Evolutionary conservation across 75 land plant genomes (phyloP), one percentile per base, ranked within the genome.

Genomic region (Selaginella moellendorffii): DNA sequence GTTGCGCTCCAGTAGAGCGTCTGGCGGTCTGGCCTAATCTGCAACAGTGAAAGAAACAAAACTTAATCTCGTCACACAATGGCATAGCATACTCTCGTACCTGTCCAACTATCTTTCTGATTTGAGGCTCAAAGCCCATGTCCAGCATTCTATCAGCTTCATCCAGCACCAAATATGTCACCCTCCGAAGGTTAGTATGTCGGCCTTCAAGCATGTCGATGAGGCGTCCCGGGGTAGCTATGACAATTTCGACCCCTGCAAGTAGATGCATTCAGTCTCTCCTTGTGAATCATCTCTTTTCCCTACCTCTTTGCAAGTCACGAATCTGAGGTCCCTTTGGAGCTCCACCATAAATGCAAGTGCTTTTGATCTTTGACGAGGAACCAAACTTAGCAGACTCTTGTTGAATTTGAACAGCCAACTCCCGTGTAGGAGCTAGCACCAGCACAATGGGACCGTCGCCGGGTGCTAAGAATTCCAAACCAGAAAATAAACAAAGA

Each of bases 1-100:
- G 98, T 93, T 2, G 98, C 98, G 82, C 98, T 93, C 98, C 98
- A 93, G 53, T 85, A 88, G 0, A 93, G 75, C 52, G 98, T 93
- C 75, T 93, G 98, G 51, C 98, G 87, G 69, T 93, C 98, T 36
- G 98, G 98, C 0, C 98, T 89, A 62, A 93, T 93, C 98, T 93
- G 77, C 67, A 75, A 5, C 73, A 22, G n/a, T 36, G 14, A 36
- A 14, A 14, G 14, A 5, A 36, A 36, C 5, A n/a, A n/a, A n/a
- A n/a, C n/a, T n/a, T n/a, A n/a, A n/a, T n/a, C n/a, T n/a, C n/a
- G n/a, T n/a, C n/a, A n/a, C n/a, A n/a, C n/a, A n/a, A n/a, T n/a
- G n/a, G n/a, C n/a, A n/a, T n/a, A n/a, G n/a, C n/a, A n/a, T n/a
- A n/a, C n/a, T n/a, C n/a, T 53, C 60, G 60, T 71, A 85, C 92